Evolutionary conservation across 192 early-diverging fungal species (phyloP), one percentile per base, ranked within the genome.

Genomic region (Entomortierella beljakovae): DNA sequence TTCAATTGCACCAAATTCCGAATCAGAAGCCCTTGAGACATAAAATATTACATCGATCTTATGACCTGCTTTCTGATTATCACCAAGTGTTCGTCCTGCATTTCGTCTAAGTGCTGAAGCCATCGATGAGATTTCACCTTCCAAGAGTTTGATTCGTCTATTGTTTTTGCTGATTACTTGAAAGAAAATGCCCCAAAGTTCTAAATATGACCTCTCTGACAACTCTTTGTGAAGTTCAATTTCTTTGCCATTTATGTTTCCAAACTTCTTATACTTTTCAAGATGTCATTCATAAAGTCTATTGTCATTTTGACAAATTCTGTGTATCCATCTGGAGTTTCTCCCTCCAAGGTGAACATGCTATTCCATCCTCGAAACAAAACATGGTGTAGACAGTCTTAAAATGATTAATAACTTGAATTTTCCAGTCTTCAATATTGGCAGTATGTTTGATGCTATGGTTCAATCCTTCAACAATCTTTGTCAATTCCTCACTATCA

Each of bases 271-370:
- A 18, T 18, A 51, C 6, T 18, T 51, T 51, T 18, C 23, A 51
- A 18, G 23, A 22, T 18, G 49, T 22, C 37, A 18, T 18, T 51
- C 49, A 51, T 51, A 25, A 51, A 51, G n/a, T 51, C 49, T 22
- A 51, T 22, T 51, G 23, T 51, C 49, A 51, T 51, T 51, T 51
- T 51, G 18, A 22, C 23, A n/a, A 51, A 51, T 51, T 18, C 49
- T 22, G 23, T 51, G 49, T 22, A 25, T 25, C 23, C 49, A 22
- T 51, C 23, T 18, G 16, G 20, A 22, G 16, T 25, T 25, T 5
- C 49, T 18, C 49, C 49, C n/a, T 51, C 49, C 16, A 51, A 51
- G 7, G 49, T 25, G 49, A 51, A 22, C 49, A 22, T 51, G 18
- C 6, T 51, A 51, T 51, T 25, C 37, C 37, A 40, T 40, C 37